These are phyloP conservation scores for Alternaria angustiovoidea DNA, from an alignment of 2,329 filamentous ascomycete genomes.

Conservation along the genomic window DNA sequence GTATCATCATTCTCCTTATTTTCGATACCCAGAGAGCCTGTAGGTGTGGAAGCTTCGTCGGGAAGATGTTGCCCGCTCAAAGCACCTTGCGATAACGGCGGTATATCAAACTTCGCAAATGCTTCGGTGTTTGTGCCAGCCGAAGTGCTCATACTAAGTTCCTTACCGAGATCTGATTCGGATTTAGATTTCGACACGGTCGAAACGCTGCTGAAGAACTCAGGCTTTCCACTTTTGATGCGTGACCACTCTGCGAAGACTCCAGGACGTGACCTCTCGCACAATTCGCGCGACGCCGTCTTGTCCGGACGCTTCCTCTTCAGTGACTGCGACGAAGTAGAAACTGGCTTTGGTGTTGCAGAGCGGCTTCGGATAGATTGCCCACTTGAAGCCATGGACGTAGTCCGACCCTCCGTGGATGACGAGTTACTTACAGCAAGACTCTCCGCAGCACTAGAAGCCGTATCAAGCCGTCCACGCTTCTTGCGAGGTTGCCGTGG, in stretches of 20 bases:
- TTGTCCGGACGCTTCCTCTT: conserved; percentile 33
- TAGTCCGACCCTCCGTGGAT: neutral
- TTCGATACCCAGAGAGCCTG: neutral
- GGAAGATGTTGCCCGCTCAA: conserved; percentile 6
- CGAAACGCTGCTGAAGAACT: conserved; percentile 42
- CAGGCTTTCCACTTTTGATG: conserved; percentile 53
- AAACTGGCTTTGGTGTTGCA: neutral
- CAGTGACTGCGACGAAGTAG: neutral
- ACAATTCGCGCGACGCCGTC: neutral
- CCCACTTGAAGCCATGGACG: neutral
- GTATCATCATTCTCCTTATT: conserved; percentile 41
- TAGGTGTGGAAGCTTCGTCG: neutral
- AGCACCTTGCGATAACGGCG: conserved; percentile 22
- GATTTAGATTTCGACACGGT: conserved; percentile 6
- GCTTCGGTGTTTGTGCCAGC: neutral
- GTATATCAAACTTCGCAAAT: conserved; percentile 18
- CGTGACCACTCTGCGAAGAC: conserved; percentile 53
- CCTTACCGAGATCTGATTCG: neutral
- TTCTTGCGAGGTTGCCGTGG: conserved; percentile 54
- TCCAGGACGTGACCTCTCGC: conserved; percentile 10
- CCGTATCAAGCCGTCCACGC: conserved; percentile 6
- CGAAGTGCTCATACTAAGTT: neutral
- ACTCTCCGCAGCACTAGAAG: neutral
- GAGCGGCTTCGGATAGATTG: neutral
- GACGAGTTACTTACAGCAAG: neutral